Evolutionary conservation across 2,329 filamentous ascomycete genomes (phyloP).

Genomic region (Cercospora brassicicola): DNA sequence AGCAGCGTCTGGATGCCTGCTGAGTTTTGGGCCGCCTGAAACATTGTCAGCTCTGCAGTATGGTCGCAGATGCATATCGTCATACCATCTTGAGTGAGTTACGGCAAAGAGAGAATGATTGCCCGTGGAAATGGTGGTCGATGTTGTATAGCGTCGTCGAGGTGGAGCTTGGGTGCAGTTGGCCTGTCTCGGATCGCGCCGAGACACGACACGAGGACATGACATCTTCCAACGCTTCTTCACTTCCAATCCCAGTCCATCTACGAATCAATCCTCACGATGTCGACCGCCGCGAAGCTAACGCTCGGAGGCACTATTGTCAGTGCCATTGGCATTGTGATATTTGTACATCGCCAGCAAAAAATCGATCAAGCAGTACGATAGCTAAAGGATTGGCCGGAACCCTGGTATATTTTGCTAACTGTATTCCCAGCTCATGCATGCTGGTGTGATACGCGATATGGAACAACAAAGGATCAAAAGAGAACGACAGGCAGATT

Average conservation of each 20-base stretch:
- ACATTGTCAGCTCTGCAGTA: too few relatives aligned
- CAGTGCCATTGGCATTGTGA: constrained; percentile 72
- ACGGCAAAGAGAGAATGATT: background rate
- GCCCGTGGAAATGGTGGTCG: constrained; percentile 1
- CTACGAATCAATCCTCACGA: constrained; percentile 42
- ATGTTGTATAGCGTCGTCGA: constrained; percentile 1
- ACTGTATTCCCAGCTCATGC: constrained; percentile 71
- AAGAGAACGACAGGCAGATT: constrained; percentile 86
- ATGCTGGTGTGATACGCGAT: constrained; percentile 88
- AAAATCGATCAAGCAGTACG: constrained; percentile 77
- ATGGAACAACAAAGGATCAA: constrained; percentile 92
- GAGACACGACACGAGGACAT: constrained; percentile 3
- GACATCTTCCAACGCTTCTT: background rate
- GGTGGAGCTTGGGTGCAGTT: constrained; percentile 11
- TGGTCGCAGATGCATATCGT: too few relatives aligned
- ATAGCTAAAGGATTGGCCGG: constrained; percentile 4
- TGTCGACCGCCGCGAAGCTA: constrained; percentile 88
- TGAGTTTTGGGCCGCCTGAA: constrained; percentile 85
- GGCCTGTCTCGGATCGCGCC: background rate
- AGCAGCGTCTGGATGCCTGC: constrained; percentile 97
- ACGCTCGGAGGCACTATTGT: constrained; percentile 77
- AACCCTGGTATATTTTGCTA: background rate
- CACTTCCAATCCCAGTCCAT: background rate
- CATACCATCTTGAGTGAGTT: constrained; percentile 21
- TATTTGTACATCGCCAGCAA: constrained; percentile 88